Base-by-base conservation (phyloP, 352 stramenopile genomes). In the Albugo candida region DNA sequence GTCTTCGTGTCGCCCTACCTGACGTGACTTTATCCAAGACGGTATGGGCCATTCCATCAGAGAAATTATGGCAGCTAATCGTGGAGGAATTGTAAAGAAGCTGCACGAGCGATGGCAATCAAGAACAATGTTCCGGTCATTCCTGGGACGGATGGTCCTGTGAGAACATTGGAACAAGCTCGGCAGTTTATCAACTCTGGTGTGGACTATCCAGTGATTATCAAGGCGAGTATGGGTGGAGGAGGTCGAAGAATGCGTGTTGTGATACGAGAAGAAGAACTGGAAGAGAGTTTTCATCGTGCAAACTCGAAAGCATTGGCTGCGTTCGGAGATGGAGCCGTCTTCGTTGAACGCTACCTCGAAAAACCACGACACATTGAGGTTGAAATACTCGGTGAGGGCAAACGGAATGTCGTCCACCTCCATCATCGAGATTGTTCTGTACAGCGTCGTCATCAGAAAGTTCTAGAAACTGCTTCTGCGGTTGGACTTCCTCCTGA, bases 361-460 rank as follows among this genome's bases (percentile, higher is more conserved):
- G 74, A 87, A 49, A 82, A 95, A 61, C 87, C 95, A 12, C 82
- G 89, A 36, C 95, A 98, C 64, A 94, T 99, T 46, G 93, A 98
- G 59, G 85, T 98, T 13, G 93, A 99, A 76, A 86, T 98, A 40
- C 60, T 99, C 1, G 94, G 86, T 40, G 94, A 99, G 45, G 75
- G 78, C 12, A 70, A 94, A 40, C 93, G 93, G 41, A 84, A 97
- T 55, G 81, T 97, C 5, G 73, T 98, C 39, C 85, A 97, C 64
- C 70, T 99, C 37, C 92, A 74, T 60, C 91, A 98, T 61, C 84
- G 95, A 18, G 94, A 99, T 63, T 99, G 95, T 72, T 96, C 81
- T 27, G 85, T 99, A 24, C 95, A 99, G 65, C 78, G 94, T 52
- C 81, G 95, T 35, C 92, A 99, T 70, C 94, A 99, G 63, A 99